Evolutionary conservation across 192 early-diverging fungal genomes (phyloP), one percentile per base, ranked within the genome.

Genomic region (Gonapodya prolifera): DNA sequence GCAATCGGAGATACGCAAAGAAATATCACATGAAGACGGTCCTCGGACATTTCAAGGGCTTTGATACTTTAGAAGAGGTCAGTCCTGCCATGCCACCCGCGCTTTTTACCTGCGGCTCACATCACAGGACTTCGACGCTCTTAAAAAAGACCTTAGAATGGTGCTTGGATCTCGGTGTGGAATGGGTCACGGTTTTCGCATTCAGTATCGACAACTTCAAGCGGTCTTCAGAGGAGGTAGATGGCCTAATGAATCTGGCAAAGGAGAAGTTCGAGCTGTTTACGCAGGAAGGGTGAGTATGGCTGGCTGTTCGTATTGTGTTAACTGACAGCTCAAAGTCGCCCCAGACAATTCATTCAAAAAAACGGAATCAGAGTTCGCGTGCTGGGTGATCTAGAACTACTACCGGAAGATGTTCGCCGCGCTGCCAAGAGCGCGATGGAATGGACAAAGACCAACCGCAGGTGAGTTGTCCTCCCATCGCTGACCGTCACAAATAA

Each of bases 191-290:
- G 33, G 92, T 98, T 2, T 99, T 94, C 83, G 98, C 98, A 30
- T 98, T 99, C 86, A 96, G 94, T 76, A 95, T 97, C 70, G 96
- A 98, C 80, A 99, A 99, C 85, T 99, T 98, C 82, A 94, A 94
- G 80, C 87, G 98, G 1, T 87, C 92, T 33, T 78, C 84, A 34
- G 90, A 91, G 17, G 96, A 99, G 82, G 95, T 99, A 1, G 83
- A 91, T 1, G 85, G 86, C 29, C 79, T 99, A 70, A 96, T 98
- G 94, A 81, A 90, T 28, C 77, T 98, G 17, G 91, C 92, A 34
- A 84, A 85, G 69, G 83, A 85, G 1, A 94, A 95, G 78, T 90
- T 99, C 77, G 81, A 86, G 2, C 91, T 92, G 70, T 86, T 98
- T 70, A 88, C 89, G 0, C 82, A 88, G 0, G 83, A 93, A 69